These are phyloP conservation scores for Aspergillus pseudoviridinutans DNA, from an alignment of 2,329 filamentous ascomycete species.

Conservation along the genomic window DNA sequence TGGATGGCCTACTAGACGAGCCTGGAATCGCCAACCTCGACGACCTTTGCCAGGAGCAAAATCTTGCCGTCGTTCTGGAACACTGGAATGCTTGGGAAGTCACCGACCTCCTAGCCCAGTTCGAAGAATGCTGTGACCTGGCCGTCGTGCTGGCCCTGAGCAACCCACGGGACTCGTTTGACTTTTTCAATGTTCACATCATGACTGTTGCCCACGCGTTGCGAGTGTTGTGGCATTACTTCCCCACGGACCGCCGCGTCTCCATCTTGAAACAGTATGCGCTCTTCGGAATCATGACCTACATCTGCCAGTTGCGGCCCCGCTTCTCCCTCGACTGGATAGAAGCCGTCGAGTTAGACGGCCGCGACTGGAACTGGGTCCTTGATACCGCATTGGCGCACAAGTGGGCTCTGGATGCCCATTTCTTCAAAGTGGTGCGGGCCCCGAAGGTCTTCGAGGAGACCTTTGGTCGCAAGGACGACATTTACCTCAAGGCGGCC, in stretches of 20 bases:
- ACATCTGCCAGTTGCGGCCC: conserved; percentile 2
- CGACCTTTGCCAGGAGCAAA: neutral
- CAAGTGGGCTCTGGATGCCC: neutral
- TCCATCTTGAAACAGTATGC: conserved; percentile 1
- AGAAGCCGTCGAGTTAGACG: neutral
- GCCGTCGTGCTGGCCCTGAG: neutral
- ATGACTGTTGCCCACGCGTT: conserved; percentile 2
- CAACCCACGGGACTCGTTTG: neutral
- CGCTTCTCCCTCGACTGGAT: neutral
- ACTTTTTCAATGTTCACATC: conserved; percentile 3
- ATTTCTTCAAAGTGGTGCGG: conserved; percentile 4
- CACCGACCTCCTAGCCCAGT: neutral
- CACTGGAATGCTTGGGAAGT: conserved; percentile 5
- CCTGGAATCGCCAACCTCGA: conserved; percentile 3
- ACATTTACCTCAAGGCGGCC: conserved; percentile 42
- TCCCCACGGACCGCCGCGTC: neutral
- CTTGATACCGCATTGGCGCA: neutral
- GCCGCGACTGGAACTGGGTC: neutral
- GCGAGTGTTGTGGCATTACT: neutral
- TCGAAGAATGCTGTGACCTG: conserved; percentile 2
- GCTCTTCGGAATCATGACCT: conserved; percentile 2
- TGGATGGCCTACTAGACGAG: neutral
- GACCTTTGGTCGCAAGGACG: conserved; percentile 33
- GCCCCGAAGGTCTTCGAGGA: conserved; percentile 15
- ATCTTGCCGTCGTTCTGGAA: neutral